Evolutionary conservation across 2,329 filamentous ascomycete genomes (phyloP), one percentile per base, ranked within the genome.

Genomic region (Ilyonectria sp.): DNA sequence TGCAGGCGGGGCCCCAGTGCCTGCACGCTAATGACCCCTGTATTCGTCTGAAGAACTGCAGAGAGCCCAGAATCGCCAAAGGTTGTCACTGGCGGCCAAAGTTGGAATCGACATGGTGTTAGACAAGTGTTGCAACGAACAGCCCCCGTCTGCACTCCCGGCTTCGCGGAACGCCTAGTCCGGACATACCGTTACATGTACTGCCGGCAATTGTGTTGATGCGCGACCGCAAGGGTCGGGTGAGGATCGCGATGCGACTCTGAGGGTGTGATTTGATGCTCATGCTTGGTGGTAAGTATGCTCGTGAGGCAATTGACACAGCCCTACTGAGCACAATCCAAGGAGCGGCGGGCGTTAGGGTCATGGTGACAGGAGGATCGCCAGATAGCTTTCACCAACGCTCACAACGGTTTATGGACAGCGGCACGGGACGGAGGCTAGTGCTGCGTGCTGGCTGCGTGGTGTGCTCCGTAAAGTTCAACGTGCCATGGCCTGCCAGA

Each of bases 171-270:
- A 44, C 44, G 37, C 46, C 63, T 49, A 21, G 23, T 44, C 55
- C 47, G 62, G 33, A n/a, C 49, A 43, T 53, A 49, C 62, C 56
- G 63, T 52, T 52, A 17, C 58, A 58, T 62, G 49, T 26, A 10
- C 59, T 62, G 59, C 47, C 64, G 64, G 64, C 59, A 67, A 47
- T 67, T 67, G 59, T 31, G 52, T 44, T 47, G 47, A 54, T 44
- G 40, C 46, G 37, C 54, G 8, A 55, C 57, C 35, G 57, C 33
- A 46, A 57, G 44, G 43, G 50, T 26, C 21, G 19, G 35, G 19
- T 26, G 44, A 57, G 29, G 13, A 57, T 47, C 35, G 47, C 46
- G 35, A 37, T 26, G 44, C 43, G 21, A 43, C 40, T 37, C n/a
- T 43, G 23, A 52, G 44, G 44, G 52, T 63, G 60, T 56, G 52